Base-by-base conservation (phyloP, 2,329 filamentous ascomycete species). In the Trichothecium roseum region DNA sequence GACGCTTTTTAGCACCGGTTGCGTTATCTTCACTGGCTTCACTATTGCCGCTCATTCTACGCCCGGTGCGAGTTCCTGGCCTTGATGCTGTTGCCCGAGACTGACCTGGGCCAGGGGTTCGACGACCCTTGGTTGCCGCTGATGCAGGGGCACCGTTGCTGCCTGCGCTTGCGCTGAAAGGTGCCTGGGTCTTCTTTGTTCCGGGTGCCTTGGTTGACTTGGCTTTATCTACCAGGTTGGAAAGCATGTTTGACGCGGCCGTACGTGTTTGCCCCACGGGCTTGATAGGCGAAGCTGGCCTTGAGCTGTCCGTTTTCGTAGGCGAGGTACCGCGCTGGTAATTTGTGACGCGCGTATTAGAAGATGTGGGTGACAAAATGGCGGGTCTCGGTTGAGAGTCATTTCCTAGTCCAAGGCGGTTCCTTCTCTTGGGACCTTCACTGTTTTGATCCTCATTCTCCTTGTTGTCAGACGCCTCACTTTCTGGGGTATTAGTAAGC, bases 291-390 rank as follows among this genome's bases (percentile, higher is more conserved):
- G 80, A 81, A 13, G 67, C 62, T 17, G 77, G 70, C 17, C 73
- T 70, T 2, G 72, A 64, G 28, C 78, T 63, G 38, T 69, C 66
- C 3, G 72, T 65, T 50, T 81, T 79, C 17, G 61, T 56, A 12
- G 73, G 69, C n/a, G 74, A 72, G 5, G 53, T 51, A 3, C 63
- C 59, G 8, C 64, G 55, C 44, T 55, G 62, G 33, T 75, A 72
- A 15, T 56, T 54, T 10, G 20, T 10, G 39, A 82, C 69, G 35
- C 84, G 77, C 5, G 83, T 82, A 52, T 94, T 94, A 39, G 81
- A 80, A 0, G 84, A 88, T 35, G 84, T 81, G 2, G 86, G 86
- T 2, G 87, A 94, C 3, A 94, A 67, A 27, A 93, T 72, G 34
- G 68, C 60, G 41, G 73, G 56, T 44, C 53, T 53, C 28, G 41